phyloP scores from a whole-genome alignment of 768 basidiomycete species.

The Chalciporus sphaerocephalus region DNA sequence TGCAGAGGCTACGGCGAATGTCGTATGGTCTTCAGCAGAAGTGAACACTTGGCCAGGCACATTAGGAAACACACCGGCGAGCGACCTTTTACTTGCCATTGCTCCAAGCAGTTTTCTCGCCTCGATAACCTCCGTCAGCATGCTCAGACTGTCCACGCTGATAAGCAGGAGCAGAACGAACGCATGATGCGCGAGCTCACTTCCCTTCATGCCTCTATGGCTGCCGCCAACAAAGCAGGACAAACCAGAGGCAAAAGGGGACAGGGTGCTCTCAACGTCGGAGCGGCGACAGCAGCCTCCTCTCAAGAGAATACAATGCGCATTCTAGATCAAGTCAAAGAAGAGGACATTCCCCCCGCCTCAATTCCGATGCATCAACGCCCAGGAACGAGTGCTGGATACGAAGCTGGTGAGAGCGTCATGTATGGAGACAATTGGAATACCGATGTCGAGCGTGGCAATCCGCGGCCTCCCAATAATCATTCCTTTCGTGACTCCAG shows the following conservation, averaged over 20 bases:
- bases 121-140: constrained; percentile 97
- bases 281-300: constrained; percentile 16
- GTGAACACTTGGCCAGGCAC: constrained; percentile 94
- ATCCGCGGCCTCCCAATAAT: constrained; percentile 37
- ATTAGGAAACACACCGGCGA: constrained; percentile 98
- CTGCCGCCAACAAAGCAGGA: constrained; percentile 44
- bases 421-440: constrained; percentile 35
- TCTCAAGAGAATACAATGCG: constrained; percentile 18
- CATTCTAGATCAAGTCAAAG: constrained; percentile 35
- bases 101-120: constrained; percentile 90
- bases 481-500: constrained; percentile 78
- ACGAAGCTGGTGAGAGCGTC: constrained; percentile 47
- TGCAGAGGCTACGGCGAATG: constrained; percentile 95
- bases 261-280: constrained; percentile 20
- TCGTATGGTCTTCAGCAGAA: constrained; percentile 93
- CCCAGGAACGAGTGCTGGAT: constrained; percentile 71
- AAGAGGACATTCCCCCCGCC: constrained; percentile 35
- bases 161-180: constrained; percentile 85
- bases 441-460: constrained; percentile 35
- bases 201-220: constrained; percentile 77
- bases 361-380: constrained; percentile 42
- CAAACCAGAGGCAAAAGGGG: constrained; percentile 37
- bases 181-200: constrained; percentile 89
- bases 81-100: constrained; percentile 94
- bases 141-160: constrained; percentile 95